Evolutionary conservation across 2,329 filamentous ascomycete species (phyloP).

Genomic region (Colletotrichum coccodes): DNA sequence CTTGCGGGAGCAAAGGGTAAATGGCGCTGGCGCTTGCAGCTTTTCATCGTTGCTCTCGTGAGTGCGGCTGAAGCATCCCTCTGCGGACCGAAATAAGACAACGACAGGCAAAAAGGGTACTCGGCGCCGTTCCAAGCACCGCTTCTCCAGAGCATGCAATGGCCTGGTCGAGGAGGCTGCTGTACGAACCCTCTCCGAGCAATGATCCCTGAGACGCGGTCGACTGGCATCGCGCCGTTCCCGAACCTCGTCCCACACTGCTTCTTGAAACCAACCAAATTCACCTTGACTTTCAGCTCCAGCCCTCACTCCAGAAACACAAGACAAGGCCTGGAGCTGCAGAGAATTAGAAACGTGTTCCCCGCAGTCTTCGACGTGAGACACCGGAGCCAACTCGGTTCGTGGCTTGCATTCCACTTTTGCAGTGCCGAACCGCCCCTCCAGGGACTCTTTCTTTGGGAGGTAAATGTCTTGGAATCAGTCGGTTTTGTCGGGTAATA

Average conservation of each 20-base stretch:
- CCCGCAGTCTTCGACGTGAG: background rate
- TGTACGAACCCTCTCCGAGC: slow-evolving; percentile 4
- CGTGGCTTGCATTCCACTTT: background rate
- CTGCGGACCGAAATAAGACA: too few species aligned
- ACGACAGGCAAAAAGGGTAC: too few species aligned
- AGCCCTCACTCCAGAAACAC: background rate
- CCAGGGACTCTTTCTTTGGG: background rate
- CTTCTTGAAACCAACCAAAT: slow-evolving; percentile 11
- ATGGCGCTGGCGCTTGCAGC: background rate
- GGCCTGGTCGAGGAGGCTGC: background rate
- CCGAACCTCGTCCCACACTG: background rate
- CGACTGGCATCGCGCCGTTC: background rate
- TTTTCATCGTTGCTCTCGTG: background rate
- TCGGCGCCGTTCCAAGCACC: background rate
- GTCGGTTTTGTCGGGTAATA: slow-evolving; percentile 8
- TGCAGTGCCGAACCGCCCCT: background rate
- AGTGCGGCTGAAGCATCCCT: background rate
- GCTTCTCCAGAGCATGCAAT: background rate
- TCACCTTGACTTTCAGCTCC: slow-evolving; percentile 2
- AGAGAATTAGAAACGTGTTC: slow-evolving; percentile 9
- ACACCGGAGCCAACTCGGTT: slow-evolving; percentile 2
- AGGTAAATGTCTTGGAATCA: slow-evolving; percentile 11
- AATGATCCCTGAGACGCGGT: slow-evolving; percentile 1
- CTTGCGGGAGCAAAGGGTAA: background rate
- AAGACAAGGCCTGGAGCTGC: background rate